Evolutionary conservation across 495 filamentous ascomycete genomes (phyloP).

Genomic region (Talaromyces adpressus): DNA sequence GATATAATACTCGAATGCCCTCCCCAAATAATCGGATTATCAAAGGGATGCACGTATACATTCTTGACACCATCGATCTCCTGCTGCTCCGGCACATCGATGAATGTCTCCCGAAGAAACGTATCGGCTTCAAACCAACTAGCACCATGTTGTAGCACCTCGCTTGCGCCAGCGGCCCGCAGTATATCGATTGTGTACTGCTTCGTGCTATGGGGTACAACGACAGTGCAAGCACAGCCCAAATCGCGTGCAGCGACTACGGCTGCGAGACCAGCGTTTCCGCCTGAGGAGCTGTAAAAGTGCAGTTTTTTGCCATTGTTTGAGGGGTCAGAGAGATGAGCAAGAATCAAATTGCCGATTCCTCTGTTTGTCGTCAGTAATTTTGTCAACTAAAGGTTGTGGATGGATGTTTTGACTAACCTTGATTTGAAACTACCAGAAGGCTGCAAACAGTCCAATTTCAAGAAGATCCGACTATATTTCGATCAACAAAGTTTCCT

Average conservation of each 20-base stretch:
- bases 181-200: slow-evolving; percentile 67
- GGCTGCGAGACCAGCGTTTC: slow-evolving; percentile 90
- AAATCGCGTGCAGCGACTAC: slow-evolving; percentile 64
- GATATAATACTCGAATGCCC: slow-evolving; percentile 62
- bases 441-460: slow-evolving; percentile 85
- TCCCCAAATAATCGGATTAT: slow-evolving; percentile 73
- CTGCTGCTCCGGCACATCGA: slow-evolving; percentile 50
- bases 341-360: slow-evolving; percentile 68
- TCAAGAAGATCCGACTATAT: slow-evolving; percentile 72
- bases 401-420: slow-evolving; percentile 20
- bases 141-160: slow-evolving; percentile 63
- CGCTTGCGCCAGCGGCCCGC: slow-evolving; percentile 50
- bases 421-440: slow-evolving; percentile 90
- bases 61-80: slow-evolving; percentile 26
- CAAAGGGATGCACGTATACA: slow-evolving; percentile 64
- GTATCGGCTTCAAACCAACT: slow-evolving; percentile 74
- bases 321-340: slow-evolving; percentile 30
- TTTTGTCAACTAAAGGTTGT: background rate
- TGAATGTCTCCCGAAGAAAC: slow-evolving; percentile 52
- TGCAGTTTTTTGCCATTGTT: slow-evolving; percentile 40
- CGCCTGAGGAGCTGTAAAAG: slow-evolving; percentile 81
- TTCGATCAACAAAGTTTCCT: slow-evolving; percentile 10
- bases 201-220: slow-evolving; percentile 63
- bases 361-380: slow-evolving; percentile 38
- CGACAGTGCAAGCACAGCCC: slow-evolving; percentile 59